Evolutionary conservation across 345 rosid species (phyloP).

Genomic region (Luvunga scandens): DNA sequence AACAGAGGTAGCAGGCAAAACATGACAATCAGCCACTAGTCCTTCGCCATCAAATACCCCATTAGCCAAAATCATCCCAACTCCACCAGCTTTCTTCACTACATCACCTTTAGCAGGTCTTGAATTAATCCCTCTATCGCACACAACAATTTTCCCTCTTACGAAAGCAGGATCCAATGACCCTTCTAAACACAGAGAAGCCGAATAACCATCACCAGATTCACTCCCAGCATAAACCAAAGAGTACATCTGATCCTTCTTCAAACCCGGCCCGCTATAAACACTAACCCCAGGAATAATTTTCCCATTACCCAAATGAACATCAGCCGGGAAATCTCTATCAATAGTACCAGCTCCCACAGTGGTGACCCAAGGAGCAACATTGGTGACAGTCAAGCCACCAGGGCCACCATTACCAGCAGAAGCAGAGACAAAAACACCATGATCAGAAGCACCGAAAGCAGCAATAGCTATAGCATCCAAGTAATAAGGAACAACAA

Average conservation of each 20-base stretch:
- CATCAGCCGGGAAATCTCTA: slow-evolving; percentile 77
- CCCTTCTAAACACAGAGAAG: slow-evolving; percentile 79
- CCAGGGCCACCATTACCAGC: slow-evolving; percentile 97
- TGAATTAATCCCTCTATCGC: slow-evolving; percentile 87
- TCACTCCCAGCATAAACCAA: slow-evolving; percentile 70
- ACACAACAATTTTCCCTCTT: slow-evolving; percentile 70
- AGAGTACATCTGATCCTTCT: slow-evolving; percentile 56
- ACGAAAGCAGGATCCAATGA: slow-evolving; percentile 62
- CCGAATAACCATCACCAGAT: slow-evolving; percentile 68
- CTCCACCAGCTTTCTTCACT: slow-evolving; percentile 75
- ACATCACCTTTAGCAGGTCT: slow-evolving; percentile 86
- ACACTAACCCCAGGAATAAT: slow-evolving; percentile 61
- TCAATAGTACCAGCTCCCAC: slow-evolving; percentile 91
- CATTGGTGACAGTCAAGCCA: slow-evolving; percentile 71
- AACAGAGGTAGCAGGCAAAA: slow-evolving; percentile 73
- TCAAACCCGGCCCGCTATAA: slow-evolving; percentile 60
- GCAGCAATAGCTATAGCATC: slow-evolving; percentile 94
- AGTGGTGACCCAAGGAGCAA: slow-evolving; percentile 82
- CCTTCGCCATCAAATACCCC: slow-evolving; percentile 92
- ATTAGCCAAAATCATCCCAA: slow-evolving; percentile 89
- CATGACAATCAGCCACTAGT: slow-evolving; percentile 84
- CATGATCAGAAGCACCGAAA: slow-evolving; percentile 68
- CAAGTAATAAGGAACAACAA: slow-evolving; percentile 80
- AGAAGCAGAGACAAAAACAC: slow-evolving; percentile 81
- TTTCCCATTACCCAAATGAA: slow-evolving; percentile 68